Base-by-base conservation (phyloP, 306 rosid species). In the Senna siamea region DNA sequence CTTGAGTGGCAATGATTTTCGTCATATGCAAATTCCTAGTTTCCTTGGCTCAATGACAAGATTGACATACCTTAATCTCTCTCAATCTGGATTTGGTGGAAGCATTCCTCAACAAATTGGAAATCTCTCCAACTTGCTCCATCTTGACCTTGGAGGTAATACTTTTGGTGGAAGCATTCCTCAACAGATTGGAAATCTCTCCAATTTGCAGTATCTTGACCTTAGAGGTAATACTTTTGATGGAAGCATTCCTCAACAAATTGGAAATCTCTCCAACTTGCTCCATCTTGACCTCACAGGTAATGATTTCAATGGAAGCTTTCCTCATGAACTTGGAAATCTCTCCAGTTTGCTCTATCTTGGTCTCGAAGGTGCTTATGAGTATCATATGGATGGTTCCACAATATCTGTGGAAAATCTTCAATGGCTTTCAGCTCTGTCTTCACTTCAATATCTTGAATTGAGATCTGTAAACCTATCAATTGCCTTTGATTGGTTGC, bases 241-340 rank as follows among this genome's bases (percentile, higher is more conserved):
- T 1, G 64, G 78, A 56, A 4, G 6, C 9, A 50, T 79, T 9
- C 79, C 83, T 0, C 38, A 32, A 2, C 66, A 73, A 38, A 37
- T 79, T 75, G 43, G 0, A 1, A 79, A 79, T 15, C 79, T 73
- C 22, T n/a, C 83, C 0, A 51, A 78, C 18, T 5, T 61, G 37
- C 8, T 23, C 8, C 14, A 38, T 11, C 73, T n/a, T n/a, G n/a
- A n/a, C n/a, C n/a, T n/a, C n/a, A n/a, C n/a, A n/a, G n/a, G n/a
- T n/a, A n/a, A n/a, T n/a, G n/a, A n/a, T n/a, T n/a, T n/a, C n/a
- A n/a, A n/a, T n/a, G n/a, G n/a, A n/a, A n/a, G n/a, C n/a, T n/a
- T n/a, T n/a, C n/a, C n/a, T n/a, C n/a, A n/a, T n/a, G n/a, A n/a
- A n/a, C n/a, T n/a, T n/a, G n/a, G n/a, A n/a, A n/a, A n/a, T n/a